Evolutionary conservation across 1,284 basidiomycete species (phyloP).

Genomic region (Butyriboletus appendiculatus): DNA sequence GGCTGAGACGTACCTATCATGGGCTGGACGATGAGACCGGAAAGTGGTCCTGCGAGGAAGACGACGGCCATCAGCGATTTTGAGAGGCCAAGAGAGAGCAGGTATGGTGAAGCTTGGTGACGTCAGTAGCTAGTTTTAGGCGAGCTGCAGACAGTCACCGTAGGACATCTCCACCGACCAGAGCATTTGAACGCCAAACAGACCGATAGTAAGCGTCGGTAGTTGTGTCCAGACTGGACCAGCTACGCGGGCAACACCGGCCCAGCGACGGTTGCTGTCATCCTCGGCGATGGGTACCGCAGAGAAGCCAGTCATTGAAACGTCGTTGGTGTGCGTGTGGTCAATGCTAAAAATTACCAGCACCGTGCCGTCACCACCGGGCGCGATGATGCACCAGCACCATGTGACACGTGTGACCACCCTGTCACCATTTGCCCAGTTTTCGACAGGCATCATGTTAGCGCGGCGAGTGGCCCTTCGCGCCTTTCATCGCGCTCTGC

Average conservation of each 20-base stretch:
- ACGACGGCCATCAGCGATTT: constrained; percentile 90
- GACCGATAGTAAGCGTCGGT: constrained; percentile 73
- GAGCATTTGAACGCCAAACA: constrained; percentile 82
- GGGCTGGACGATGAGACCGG: constrained; percentile 91
- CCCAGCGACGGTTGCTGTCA: constrained; percentile 44
- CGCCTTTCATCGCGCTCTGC: constrained; percentile 34
- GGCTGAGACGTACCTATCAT: constrained; percentile 58
- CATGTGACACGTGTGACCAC: not conserved
- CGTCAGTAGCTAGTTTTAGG: not conserved
- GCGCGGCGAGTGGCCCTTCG: constrained; percentile 10
- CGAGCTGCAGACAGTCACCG: constrained; percentile 46
- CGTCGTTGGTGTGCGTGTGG: not conserved
- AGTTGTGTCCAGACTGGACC: constrained; percentile 65
- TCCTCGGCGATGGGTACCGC: constrained; percentile 40
- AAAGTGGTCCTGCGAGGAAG: constrained; percentile 92
- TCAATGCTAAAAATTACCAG: not conserved
- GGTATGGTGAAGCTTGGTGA: constrained; percentile 78
- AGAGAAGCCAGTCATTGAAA: constrained; percentile 48
- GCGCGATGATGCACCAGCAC: not conserved
- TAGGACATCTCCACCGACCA: constrained; percentile 95
- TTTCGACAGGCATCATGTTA: too few species aligned
- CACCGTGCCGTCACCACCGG: not conserved
- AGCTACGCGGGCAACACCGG: constrained; percentile 54
- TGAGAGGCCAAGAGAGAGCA: constrained; percentile 86
- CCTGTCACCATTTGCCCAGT: too few species aligned